Conservation (phyloP, 306 rosid species). For the Aeschynomene evenia region DNA sequence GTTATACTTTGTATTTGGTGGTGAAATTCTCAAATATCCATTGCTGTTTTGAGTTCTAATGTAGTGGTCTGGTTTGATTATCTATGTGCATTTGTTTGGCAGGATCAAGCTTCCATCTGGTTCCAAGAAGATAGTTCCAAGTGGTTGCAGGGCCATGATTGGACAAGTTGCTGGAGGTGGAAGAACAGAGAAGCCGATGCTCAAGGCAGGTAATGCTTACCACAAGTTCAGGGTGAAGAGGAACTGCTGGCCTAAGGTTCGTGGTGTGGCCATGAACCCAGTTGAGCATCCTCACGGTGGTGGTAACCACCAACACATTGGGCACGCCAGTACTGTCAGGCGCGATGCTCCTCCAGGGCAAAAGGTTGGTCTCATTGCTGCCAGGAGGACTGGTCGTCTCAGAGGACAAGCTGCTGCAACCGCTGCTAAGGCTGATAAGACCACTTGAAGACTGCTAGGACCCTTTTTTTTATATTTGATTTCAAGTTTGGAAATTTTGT, state of each 20-base stretch:
- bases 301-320: constrained; percentile 90
- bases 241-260: constrained; percentile 89
- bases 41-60: not conserved
- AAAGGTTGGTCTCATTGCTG: constrained; percentile 88
- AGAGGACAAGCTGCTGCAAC: constrained; percentile 81
- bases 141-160: constrained; percentile 78
- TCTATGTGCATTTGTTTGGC: not conserved
- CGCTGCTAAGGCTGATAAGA: constrained; percentile 67
- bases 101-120: constrained; percentile 88
- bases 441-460: constrained; percentile 35
- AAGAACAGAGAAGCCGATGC: constrained; percentile 76
- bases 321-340: constrained; percentile 75
- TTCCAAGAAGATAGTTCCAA: constrained; percentile 72
- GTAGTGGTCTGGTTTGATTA: not conserved
- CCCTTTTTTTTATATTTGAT: not conserved
- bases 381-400: constrained; percentile 77
- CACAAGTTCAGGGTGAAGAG: constrained; percentile 83
- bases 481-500: constrained; percentile 28
- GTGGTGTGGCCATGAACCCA: constrained; percentile 96
- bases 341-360: constrained; percentile 87
- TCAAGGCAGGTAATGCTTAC: constrained; percentile 83
- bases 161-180: constrained; percentile 94
- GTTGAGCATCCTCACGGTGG: constrained; percentile 97
- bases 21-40: too few species aligned
- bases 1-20: not conserved